Base-by-base conservation (phyloP, 306 rosid species). In the Lagenaria siceraria region DNA sequence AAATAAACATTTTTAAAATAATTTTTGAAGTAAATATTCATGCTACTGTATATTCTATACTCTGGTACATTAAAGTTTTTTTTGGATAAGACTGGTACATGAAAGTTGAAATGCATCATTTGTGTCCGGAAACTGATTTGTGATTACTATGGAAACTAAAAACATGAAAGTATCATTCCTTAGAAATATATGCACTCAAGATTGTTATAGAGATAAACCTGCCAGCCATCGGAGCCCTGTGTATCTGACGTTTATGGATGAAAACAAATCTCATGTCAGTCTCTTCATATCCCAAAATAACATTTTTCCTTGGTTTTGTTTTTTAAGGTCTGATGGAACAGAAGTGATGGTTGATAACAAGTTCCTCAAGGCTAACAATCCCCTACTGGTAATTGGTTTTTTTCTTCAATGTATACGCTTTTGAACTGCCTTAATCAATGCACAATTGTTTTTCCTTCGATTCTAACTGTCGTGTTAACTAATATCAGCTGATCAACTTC, bases 311-410 rank as follows among this genome's bases (percentile, higher is more conserved):
- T 56, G 61, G 64, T 36, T 46, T 24, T 24, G 62, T 21, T 68
- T 7, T 52, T 76, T 59, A 82, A 93, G 98, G 90, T 88, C 96
- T 17, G 96, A 93, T 80, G 98, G 97, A 52, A 73, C 90, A 42
- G 97, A 89, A 89, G 89, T 91, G 80, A 78, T 85, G 84, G 98
- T 93, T 85, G 93, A 89, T 80, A 93, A 93, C 92, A 93, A 86
- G 81, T 91, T 88, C 87, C 96, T 93, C 71, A 93, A 89, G 88
- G 82, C 87, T 65, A 79, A 86, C 74, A 61, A 89, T 80, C 98
- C 98, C 38, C 91, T 85, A 59, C 86, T 91, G 97, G 98, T 93
- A 86, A 88, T 82, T 81, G 27, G 36, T 54, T n/a, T 77, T 15
- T 46, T 42, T 76, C 18, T 13, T 7, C n/a, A 19, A 14, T 9